Percentiles rank a stretch among this genome's conserved stretches.
These are phyloP conservation scores for Auricularia sp. DNA, from an alignment of 768 basidiomycete species.

Conservation along the genomic window DNA sequence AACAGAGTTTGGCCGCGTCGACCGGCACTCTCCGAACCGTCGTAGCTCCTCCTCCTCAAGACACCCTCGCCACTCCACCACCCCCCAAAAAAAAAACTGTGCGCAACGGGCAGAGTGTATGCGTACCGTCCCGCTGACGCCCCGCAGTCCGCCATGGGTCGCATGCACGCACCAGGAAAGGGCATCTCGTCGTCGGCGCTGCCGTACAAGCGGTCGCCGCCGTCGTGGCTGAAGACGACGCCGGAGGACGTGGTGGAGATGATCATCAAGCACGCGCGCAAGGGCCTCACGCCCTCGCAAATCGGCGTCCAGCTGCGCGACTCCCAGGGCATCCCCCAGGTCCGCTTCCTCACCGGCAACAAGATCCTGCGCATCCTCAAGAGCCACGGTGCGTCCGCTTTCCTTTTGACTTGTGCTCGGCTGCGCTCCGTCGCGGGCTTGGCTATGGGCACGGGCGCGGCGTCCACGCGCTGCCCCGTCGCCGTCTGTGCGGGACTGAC, in stretches of 20 bases:
- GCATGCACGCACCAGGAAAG: slow-evolving; percentile 99
- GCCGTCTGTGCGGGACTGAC: neutral
- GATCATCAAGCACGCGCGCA: slow-evolving; percentile 94
- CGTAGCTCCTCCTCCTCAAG: neutral
- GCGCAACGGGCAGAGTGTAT: slow-evolving; percentile 8
- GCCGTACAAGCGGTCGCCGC: slow-evolving; percentile 91
- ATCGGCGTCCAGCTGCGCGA: slow-evolving; percentile 98
- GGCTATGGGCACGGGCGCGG: neutral
- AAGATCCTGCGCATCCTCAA: slow-evolving; percentile 98
- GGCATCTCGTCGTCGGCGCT: slow-evolving; percentile 99
- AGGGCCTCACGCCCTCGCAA: slow-evolving; percentile 95
- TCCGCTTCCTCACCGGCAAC: slow-evolving; percentile 97
- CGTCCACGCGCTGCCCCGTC: neutral
- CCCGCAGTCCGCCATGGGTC: slow-evolving; percentile 59
- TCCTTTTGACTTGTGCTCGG: neutral
- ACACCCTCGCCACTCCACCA: slow-evolving; percentile 12
- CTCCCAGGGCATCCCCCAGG: slow-evolving; percentile 96
- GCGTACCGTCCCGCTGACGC: neutral
- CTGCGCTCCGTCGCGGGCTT: neutral
- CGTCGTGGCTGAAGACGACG: slow-evolving; percentile 93
- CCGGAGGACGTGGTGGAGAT: slow-evolving; percentile 92
- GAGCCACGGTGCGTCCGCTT: slow-evolving; percentile 59
- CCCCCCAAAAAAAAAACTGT: slow-evolving; percentile 26
- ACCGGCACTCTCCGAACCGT: slow-evolving; percentile 19
- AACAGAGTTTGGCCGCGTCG: neutral